phyloP scores from a whole-genome alignment of 306 rosid species.

The Dryas alaskensis region DNA sequence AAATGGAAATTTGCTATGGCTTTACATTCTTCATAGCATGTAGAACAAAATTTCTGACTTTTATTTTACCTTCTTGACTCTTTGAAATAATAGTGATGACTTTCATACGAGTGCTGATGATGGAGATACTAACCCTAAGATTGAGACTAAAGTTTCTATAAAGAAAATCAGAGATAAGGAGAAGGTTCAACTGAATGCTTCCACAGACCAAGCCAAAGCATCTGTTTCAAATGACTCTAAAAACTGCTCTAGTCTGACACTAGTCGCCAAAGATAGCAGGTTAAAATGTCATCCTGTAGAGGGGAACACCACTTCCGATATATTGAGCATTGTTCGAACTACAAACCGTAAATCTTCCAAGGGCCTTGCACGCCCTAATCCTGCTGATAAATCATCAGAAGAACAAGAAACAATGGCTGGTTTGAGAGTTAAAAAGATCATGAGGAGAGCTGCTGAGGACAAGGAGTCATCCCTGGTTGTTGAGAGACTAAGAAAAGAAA shows the following conservation, averaged over 20 bases:
- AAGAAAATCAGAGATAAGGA: slow-evolving; percentile 55
- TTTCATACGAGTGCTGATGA: slow-evolving; percentile 37
- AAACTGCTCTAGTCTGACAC: slow-evolving; percentile 24
- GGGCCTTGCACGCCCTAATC: slow-evolving; percentile 32
- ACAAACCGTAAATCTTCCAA: slow-evolving; percentile 50
- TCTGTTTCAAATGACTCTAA: slow-evolving; percentile 36
- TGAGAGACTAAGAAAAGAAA: slow-evolving; percentile 77
- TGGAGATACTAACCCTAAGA: slow-evolving; percentile 45
- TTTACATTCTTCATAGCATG: slow-evolving; percentile 26
- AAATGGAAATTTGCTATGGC: slow-evolving; percentile 12
- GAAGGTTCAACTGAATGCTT: slow-evolving; percentile 30
- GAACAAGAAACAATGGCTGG: slow-evolving; percentile 58
- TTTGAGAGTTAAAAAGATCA: slow-evolving; percentile 90
- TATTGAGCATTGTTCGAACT: slow-evolving; percentile 76
- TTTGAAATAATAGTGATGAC: slow-evolving; percentile 36
- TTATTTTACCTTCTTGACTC: slow-evolving; percentile 8
- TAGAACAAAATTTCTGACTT: slow-evolving; percentile 23
- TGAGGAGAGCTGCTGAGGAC: slow-evolving; percentile 76
- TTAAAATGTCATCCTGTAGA: slow-evolving; percentile 34
- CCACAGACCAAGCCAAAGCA: slow-evolving; percentile 27
- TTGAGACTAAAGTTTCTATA: slow-evolving; percentile 33
- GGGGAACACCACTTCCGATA: slow-evolving; percentile 41
- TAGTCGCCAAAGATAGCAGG: slow-evolving; percentile 31
- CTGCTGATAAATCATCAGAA: slow-evolving; percentile 41
- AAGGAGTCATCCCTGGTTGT: slow-evolving; percentile 74